A percentile compares a stretch with the other conserved stretches of the same genome.
These are phyloP conservation scores for Beauveria medogensis DNA, from an alignment of 2,329 filamentous ascomycete genomes.

Conservation along the genomic window DNA sequence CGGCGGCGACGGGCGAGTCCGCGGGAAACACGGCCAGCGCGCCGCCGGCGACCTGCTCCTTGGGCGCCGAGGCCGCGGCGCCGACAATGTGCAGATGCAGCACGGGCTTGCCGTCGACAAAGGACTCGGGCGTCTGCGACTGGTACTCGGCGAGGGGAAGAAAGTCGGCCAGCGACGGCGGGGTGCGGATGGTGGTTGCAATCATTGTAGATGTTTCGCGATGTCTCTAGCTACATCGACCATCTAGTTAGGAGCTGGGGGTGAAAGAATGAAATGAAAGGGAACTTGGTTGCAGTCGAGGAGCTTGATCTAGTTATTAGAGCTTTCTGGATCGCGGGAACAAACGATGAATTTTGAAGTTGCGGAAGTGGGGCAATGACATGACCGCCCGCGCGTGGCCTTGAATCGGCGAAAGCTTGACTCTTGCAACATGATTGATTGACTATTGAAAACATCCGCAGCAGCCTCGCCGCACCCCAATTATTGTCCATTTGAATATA, in stretches of 20 bases:
- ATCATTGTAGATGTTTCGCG: slow-evolving; percentile 25
- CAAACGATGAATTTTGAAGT: not conserved
- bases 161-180: slow-evolving; percentile 52
- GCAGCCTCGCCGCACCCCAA: not conserved
- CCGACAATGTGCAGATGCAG: slow-evolving; percentile 55
- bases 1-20: slow-evolving; percentile 22
- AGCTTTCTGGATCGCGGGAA: not conserved
- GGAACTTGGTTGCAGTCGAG: not conserved
- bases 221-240: not conserved
- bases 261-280: not conserved
- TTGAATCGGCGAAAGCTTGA: not conserved
- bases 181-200: slow-evolving; percentile 47
- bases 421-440: not conserved
- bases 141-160: slow-evolving; percentile 61
- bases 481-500: not conserved
- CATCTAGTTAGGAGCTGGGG: not conserved
- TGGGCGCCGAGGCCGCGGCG: slow-evolving; percentile 50
- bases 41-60: slow-evolving; percentile 37
- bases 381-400: not conserved
- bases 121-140: slow-evolving; percentile 62
- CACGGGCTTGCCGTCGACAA: slow-evolving; percentile 63
- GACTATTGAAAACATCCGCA: not conserved
- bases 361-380: slow-evolving; percentile 2
- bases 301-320: not conserved
- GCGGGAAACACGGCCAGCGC: slow-evolving; percentile 46